phyloP scores from a whole-genome alignment of 441 rosid species.

The Adansonia madagascariensis region DNA sequence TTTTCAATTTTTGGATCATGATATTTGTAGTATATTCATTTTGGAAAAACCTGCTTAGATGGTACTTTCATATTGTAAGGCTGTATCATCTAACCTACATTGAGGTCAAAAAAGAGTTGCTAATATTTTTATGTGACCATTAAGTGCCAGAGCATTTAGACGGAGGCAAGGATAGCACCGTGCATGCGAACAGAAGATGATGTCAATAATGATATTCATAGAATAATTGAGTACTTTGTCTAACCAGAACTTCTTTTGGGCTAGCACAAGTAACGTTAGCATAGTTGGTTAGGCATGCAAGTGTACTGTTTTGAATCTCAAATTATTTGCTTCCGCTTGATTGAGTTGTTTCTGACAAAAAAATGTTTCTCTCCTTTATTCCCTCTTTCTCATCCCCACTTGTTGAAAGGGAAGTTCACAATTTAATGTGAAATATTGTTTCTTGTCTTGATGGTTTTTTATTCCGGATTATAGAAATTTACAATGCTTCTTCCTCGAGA shows the following conservation, averaged over 20 bases:
- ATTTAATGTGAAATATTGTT: neutral
- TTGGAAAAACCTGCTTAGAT: neutral
- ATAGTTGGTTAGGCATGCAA: slow-evolving; percentile 7
- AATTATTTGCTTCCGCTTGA: neutral
- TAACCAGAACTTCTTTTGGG: neutral
- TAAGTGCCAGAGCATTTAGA: slow-evolving; percentile 1
- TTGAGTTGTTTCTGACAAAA: neutral
- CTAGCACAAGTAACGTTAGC: neutral
- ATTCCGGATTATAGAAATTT: slow-evolving; percentile 3
- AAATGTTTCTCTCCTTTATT: neutral
- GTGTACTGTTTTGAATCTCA: neutral
- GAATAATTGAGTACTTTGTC: neutral
- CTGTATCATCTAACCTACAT: neutral
- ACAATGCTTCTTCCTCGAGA: neutral
- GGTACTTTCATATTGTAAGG: neutral
- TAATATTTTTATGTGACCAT: neutral
- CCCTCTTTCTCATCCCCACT: neutral
- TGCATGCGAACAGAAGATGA: neutral
- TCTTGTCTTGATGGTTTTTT: neutral
- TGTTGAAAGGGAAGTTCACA: neutral
- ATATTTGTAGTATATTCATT: neutral
- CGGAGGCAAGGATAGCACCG: neutral
- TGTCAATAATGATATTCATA: neutral
- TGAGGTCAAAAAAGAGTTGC: neutral
- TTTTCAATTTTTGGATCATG: slow-evolving; percentile 7